A percentile compares a stretch with the other conserved stretches of the same genome.
These are phyloP conservation scores for Aspergillus sp. DNA, from an alignment of 2,329 filamentous ascomycete genomes.

Conservation along the genomic window DNA sequence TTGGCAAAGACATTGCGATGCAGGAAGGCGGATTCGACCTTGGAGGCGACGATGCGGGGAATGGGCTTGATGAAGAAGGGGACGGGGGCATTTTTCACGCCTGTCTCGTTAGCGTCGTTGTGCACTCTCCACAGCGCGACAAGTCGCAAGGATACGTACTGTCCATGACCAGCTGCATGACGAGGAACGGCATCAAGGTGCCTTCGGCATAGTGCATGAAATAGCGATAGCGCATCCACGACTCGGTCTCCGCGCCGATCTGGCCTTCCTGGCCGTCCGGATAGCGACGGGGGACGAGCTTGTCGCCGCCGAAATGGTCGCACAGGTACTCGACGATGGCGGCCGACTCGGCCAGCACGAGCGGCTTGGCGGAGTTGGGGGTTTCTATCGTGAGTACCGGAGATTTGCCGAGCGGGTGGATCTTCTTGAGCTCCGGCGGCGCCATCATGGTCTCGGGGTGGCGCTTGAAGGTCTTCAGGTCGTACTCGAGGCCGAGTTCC, in stretches of 20 bases:
- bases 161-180: constrained; percentile 63
- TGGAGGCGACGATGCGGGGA: constrained; percentile 53
- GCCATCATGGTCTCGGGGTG: constrained; percentile 60
- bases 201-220: constrained; percentile 85
- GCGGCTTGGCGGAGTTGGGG: constrained; percentile 42
- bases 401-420: constrained; percentile 86
- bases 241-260: constrained; percentile 58
- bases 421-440: constrained; percentile 69
- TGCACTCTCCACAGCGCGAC: background rate
- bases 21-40: constrained; percentile 41
- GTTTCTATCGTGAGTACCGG: constrained; percentile 69
- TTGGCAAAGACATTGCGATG: constrained; percentile 41
- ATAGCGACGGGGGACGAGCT: constrained; percentile 53
- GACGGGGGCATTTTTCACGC: constrained; percentile 53
- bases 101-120: constrained; percentile 17
- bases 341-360: constrained; percentile 77
- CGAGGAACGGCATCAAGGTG: constrained; percentile 70
- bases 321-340: constrained; percentile 79
- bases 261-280: constrained; percentile 52
- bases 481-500: constrained; percentile 75
- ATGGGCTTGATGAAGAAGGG: constrained; percentile 71
- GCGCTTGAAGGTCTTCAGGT: constrained; percentile 77
- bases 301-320: constrained; percentile 58
- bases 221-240: constrained; percentile 63
- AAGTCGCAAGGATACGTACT: constrained; percentile 38